Evolutionary conservation across 768 basidiomycete genomes (phyloP).

Genomic region (Rhodotorula paludigena): DNA sequence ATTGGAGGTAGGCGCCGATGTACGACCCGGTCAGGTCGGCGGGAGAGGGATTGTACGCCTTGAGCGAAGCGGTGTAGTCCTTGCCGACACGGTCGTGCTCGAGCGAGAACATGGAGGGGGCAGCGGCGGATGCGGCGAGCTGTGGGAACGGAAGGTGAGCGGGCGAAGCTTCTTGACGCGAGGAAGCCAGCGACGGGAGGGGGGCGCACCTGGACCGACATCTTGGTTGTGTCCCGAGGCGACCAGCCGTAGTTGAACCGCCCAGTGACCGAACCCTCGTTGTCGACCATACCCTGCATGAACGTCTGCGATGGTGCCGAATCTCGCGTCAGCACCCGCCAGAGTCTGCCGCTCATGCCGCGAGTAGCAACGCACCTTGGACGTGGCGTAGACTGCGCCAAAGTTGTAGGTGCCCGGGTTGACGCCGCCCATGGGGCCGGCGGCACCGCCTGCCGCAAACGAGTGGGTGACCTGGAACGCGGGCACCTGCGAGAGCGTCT

Average conservation of each 20-base stretch:
- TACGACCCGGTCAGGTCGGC: slow-evolving; percentile 84
- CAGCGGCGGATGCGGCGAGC: slow-evolving; percentile 64
- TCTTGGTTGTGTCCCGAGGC: slow-evolving; percentile 68
- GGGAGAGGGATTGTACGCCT: slow-evolving; percentile 86
- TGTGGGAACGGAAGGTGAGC: slow-evolving; percentile 43
- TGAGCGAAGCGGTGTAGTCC: slow-evolving; percentile 79
- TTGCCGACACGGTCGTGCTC: slow-evolving; percentile 89
- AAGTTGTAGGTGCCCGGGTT: slow-evolving; percentile 83
- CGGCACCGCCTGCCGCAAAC: slow-evolving; percentile 80
- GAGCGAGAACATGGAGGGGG: slow-evolving; percentile 84
- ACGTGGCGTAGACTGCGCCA: slow-evolving; percentile 82
- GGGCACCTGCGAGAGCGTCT: slow-evolving; percentile 86
- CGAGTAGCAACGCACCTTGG: slow-evolving; percentile 67
- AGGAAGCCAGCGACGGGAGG: neutral
- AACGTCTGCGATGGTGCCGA: slow-evolving; percentile 58
- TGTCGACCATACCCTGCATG: slow-evolving; percentile 88
- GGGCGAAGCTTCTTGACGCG: neutral
- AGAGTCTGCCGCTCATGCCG: too few relatives aligned
- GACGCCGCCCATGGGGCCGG: slow-evolving; percentile 42
- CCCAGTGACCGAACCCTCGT: slow-evolving; percentile 82
- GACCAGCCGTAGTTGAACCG: slow-evolving; percentile 88
- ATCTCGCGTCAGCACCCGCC: too few relatives aligned
- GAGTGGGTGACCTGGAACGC: slow-evolving; percentile 97
- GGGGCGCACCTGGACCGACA: slow-evolving; percentile 52
- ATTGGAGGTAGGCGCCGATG: slow-evolving; percentile 85